Evolutionary conservation across 2,329 filamentous ascomycete genomes (phyloP).

Genomic region (Ceratocystiopsis minuta): DNA sequence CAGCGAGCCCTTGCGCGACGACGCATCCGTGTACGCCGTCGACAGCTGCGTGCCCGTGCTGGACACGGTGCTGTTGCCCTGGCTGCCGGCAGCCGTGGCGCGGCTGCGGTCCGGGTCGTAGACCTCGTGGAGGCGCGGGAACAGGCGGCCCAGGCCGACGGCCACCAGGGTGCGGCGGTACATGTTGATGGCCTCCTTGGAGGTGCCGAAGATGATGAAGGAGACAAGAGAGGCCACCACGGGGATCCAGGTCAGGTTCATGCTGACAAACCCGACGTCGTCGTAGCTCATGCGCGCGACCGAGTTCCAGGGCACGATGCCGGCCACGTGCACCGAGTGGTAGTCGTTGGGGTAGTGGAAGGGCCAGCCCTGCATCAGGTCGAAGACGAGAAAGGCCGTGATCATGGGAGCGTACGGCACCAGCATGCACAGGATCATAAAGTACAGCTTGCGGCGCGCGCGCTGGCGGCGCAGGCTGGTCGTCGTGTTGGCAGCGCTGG

Average conservation of each 20-base stretch:
- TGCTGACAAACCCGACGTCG: conserved; percentile 18
- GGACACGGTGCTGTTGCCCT: not conserved
- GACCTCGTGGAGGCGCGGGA: conserved; percentile 21
- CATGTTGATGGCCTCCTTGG: conserved; percentile 31
- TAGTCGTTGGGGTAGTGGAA: conserved; percentile 23
- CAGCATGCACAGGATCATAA: conserved; percentile 34
- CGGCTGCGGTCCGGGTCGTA: conserved; percentile 12
- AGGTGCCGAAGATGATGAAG: conserved; percentile 37
- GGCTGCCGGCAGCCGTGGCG: not conserved
- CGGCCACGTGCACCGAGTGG: conserved; percentile 21
- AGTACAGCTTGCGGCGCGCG: conserved; percentile 33
- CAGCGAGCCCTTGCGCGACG: too few relatives aligned
- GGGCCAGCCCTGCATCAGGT: conserved; percentile 18
- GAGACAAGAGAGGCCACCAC: conserved; percentile 29
- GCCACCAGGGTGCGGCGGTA: conserved; percentile 24
- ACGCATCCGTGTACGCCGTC: too few relatives aligned
- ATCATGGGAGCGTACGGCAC: conserved; percentile 32
- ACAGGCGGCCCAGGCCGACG: conserved; percentile 25
- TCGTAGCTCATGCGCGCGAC: conserved; percentile 27
- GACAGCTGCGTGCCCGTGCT: too few relatives aligned
- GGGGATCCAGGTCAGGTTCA: conserved; percentile 29
- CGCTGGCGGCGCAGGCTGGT: conserved; percentile 26
- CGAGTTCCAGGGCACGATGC: conserved; percentile 24
- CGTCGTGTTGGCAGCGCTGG: conserved; percentile 17
- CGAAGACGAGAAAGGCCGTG: conserved; percentile 21